Base-by-base conservation (phyloP, 2,329 filamentous ascomycete species). In the Colletotrichum musae region DNA sequence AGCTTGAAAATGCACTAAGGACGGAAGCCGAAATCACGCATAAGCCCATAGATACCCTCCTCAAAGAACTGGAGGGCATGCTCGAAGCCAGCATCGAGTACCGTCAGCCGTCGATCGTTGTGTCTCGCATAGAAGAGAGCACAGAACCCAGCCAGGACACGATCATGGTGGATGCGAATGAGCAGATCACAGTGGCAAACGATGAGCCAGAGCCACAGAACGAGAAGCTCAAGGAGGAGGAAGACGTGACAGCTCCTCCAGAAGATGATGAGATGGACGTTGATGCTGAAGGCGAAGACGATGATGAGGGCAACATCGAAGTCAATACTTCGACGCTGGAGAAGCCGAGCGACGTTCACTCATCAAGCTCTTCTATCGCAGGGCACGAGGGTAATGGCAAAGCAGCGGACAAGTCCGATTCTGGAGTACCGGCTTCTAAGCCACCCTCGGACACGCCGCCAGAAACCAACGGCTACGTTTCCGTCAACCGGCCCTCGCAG, bases 21-120 rank as follows among this genome's bases (percentile, higher is more conserved):
- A 93, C 93, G 63, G 95, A 98, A 79, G 91, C 93, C n/a, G 93
- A 96, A 70, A 86, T 97, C 50, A 91, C 87, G 58, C 88, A 91
- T 60, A 92, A 91, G 74, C 85, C 92, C 1, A 88, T 90, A 53
- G 92, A 94, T 60, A 87, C 87, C 56, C 87, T 95, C 64, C 83
- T 93, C 47, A 89, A 89, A 72, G 92, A 96, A 75, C 83, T 98
- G 7, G 93, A 96, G 74, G 84, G 84, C 57, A 87, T 95, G 72
- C 82, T 96, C 6, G 91, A 94, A 70, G 86, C 88, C 48, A 91
- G 91, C 73, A 83, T 93, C 75, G 89, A 87, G 80, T 81, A 80
- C 80, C 85, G 77, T 71, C 87, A 81, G 76, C 69, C 82, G 74
- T 76, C 81, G 58, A 79, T 79, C 32, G 70, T 73, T 4, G 74